Evolutionary conservation across 2,329 filamentous ascomycete species (phyloP).

Genomic region (Graphilbum sp.): DNA sequence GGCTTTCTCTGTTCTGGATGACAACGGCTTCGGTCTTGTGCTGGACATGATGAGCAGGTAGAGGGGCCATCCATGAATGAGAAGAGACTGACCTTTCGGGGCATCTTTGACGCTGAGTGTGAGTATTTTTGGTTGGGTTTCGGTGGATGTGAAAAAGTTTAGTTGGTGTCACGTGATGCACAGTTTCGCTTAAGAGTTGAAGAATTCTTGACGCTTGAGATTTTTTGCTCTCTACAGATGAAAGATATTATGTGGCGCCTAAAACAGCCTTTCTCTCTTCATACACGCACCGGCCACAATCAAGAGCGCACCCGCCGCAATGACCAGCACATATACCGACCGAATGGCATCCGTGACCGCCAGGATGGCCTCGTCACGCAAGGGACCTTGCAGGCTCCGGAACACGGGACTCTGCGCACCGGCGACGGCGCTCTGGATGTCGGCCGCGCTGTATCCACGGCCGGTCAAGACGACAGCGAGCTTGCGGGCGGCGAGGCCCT

Average conservation of each 20-base stretch:
- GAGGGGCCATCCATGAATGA: not conserved
- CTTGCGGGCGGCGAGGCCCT: constrained; percentile 16
- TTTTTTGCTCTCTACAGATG: no score
- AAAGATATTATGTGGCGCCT: no score
- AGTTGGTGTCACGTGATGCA: no score
- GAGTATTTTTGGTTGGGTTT: no score
- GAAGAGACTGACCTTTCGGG: not conserved
- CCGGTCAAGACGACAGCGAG: constrained; percentile 12
- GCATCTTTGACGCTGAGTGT: no score
- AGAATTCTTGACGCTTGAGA: no score
- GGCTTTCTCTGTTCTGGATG: constrained; percentile 10
- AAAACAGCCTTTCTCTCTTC: constrained; percentile 10
- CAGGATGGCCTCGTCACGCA: constrained; percentile 13
- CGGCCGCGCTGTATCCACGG: constrained; percentile 11
- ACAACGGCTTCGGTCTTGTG: not conserved
- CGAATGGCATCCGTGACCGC: constrained; percentile 18
- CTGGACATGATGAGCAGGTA: not conserved
- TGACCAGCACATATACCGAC: constrained; percentile 16
- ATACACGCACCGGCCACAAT: constrained; percentile 11
- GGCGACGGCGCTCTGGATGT: constrained; percentile 17
- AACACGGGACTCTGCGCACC: constrained; percentile 18
- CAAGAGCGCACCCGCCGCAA: constrained; percentile 15
- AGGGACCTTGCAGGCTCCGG: constrained; percentile 10
- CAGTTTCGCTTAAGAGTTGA: no score
- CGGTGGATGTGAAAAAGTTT: no score